These are phyloP conservation scores for Wickerhamomyces bisporus DNA, from an alignment of 805 yeast species.

Conservation along the genomic window DNA sequence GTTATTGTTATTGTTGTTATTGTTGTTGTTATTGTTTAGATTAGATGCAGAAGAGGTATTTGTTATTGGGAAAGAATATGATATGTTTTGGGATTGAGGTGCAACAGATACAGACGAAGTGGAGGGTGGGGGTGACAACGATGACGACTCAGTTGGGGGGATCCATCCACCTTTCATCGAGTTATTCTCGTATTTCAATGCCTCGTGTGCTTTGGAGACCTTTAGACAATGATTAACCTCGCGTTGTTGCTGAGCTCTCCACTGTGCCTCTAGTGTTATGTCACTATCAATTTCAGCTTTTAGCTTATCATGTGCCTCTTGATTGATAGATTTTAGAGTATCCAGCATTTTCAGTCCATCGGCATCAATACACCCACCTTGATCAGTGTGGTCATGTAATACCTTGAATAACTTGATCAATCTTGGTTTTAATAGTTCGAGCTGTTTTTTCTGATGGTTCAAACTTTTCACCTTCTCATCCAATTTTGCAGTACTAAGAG, in stretches of 20 bases:
- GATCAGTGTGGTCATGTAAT: slow-evolving; percentile 15
- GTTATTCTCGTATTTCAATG: slow-evolving; percentile 10
- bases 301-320: slow-evolving; percentile 13
- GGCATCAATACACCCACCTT: slow-evolving; percentile 17
- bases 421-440: slow-evolving; percentile 13
- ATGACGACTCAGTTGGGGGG: background rate
- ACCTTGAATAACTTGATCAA: slow-evolving; percentile 12
- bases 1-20: too few relatives aligned
- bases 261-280: slow-evolving; percentile 30
- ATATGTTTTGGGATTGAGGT: background rate
- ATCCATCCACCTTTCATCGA: slow-evolving; percentile 9
- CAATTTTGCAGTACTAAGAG: slow-evolving; percentile 6
- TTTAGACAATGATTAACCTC: slow-evolving; percentile 28
- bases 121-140: slow-evolving; percentile 8
- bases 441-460: slow-evolving; percentile 15
- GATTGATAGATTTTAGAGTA: slow-evolving; percentile 14
- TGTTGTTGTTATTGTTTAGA: slow-evolving; percentile 1
- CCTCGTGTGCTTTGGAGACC: slow-evolving; percentile 18
- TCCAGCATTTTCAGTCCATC: slow-evolving; percentile 20
- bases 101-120: background rate
- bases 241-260: slow-evolving; percentile 35
- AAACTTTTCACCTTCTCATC: slow-evolving; percentile 16
- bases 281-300: slow-evolving; percentile 27
- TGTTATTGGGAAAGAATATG: slow-evolving; percentile 4
- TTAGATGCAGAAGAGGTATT: slow-evolving; percentile 1